Percentiles rank a stretch among this genome's conserved stretches.
Evolutionary conservation across 1,284 basidiomycete species (phyloP).

Genomic region (Neotropicomus parvogracilis): DNA sequence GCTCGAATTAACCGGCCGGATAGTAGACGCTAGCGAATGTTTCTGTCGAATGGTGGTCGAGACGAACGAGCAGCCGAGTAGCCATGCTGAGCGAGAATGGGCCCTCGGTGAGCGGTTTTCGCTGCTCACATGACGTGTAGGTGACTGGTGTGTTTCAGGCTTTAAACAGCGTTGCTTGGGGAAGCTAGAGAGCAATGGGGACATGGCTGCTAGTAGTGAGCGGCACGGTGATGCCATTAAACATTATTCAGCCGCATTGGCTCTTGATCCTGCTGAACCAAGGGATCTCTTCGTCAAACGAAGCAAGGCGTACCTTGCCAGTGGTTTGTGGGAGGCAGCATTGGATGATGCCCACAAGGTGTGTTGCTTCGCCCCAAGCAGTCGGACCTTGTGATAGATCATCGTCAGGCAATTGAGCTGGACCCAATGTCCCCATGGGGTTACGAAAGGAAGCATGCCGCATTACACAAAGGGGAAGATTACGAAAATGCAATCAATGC

Average conservation of each 20-base stretch:
- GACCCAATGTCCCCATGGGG: neutral
- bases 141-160: too few species aligned
- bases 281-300: neutral
- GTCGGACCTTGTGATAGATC: neutral
- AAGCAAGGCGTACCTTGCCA: neutral
- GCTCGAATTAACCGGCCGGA: neutral
- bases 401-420: neutral
- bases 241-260: neutral
- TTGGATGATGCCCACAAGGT: neutral
- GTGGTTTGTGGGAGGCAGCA: neutral
- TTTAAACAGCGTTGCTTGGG: too few species aligned
- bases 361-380: too few species aligned
- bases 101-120: neutral
- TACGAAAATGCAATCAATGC: neutral
- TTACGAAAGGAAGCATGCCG: neutral
- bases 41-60: neutral
- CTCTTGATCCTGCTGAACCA: neutral
- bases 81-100: neutral
- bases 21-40: neutral
- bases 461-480: neutral
- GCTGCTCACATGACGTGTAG: too few species aligned
- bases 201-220: neutral
- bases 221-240: neutral
- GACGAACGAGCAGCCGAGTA: neutral
- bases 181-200: neutral